Base-by-base conservation (phyloP, 108 stramenopile genomes). In the Cyclotella sp. region DNA sequence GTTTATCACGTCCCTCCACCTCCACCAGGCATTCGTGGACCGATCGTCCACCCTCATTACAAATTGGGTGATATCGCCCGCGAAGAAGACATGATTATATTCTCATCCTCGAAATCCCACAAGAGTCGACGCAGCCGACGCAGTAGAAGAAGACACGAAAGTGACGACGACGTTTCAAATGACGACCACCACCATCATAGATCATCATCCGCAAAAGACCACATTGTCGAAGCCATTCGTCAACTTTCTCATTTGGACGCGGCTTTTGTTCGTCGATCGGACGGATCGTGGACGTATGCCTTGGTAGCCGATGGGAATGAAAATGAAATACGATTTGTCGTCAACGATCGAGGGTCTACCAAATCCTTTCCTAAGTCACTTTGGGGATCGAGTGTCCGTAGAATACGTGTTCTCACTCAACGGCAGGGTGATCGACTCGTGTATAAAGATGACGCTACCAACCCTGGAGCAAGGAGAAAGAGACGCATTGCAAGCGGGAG, bases 81-180 rank as follows among this genome's bases (percentile, higher is more conserved):
- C 10, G 70, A 72, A 21, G 55, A 77, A 49, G 84, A 77, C 15
- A 81, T 62, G 76, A 85, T 76, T 1, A 27, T 77, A 21, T 57
- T 77, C 12, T 39, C 82, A 27, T 54, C 59, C 18, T 29, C n/a
- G 3, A 75, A 63, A 61, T 51, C 46, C 9, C 16, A 26, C 10
- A 62, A 53, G 41, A 44, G 39, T 29, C 26, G 69, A 22, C 54
- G 53, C 24, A 39, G 72, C 27, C 63, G 72, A 16, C 34, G 77
- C 3, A 42, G 76, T 14, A 44, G 14, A 19, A 72, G 54, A n/a
- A 39, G 45, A 9, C 61, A 40, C 54, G 77, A 47, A 5, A 63
- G 74, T 45, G 68, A 75, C 24, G 62, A 76, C 9, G 73, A 62
- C 45, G 18, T 6, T 34, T 45, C 30, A 15, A 39, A 52, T 26